A percentile compares a stretch with the other conserved stretches of the same genome.
phyloP scores from a whole-genome alignment of 768 basidiomycete genomes.

The Kwoniella europaea region DNA sequence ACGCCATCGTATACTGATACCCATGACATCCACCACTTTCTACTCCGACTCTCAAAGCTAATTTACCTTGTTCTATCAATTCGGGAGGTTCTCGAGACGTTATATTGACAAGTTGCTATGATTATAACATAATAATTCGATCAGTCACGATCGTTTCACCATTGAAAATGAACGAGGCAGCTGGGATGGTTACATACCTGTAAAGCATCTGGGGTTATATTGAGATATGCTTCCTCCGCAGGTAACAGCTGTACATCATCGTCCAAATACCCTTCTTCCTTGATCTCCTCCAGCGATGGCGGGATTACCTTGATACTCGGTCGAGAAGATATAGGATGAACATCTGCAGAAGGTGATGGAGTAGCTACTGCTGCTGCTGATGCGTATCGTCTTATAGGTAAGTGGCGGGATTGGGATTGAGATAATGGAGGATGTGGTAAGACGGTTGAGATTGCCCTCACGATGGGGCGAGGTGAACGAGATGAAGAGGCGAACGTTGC shows the following conservation, averaged over 20 bases:
- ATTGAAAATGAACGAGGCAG: no score
- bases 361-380: slow-evolving; percentile 21
- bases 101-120: slow-evolving; percentile 80
- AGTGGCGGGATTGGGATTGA: slow-evolving; percentile 2
- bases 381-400: slow-evolving; percentile 2
- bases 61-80: slow-evolving; percentile 57
- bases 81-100: slow-evolving; percentile 68
- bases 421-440: background rate
- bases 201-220: slow-evolving; percentile 48
- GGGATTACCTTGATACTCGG: slow-evolving; percentile 40
- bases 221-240: slow-evolving; percentile 40
- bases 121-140: no score
- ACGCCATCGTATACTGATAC: slow-evolving; percentile 91
- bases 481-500: slow-evolving; percentile 31
- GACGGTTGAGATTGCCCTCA: background rate
- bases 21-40: slow-evolving; percentile 97
- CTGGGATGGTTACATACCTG: slow-evolving; percentile 33
- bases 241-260: slow-evolving; percentile 50
- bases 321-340: slow-evolving; percentile 1
- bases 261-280: slow-evolving; percentile 52
- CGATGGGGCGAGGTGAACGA: background rate
- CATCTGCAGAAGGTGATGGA: slow-evolving; percentile 15
- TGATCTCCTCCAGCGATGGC: slow-evolving; percentile 49
- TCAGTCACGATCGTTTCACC: no score
- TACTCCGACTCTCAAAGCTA: slow-evolving; percentile 79